Evolutionary conservation across 495 filamentous ascomycete genomes (phyloP), one percentile per base, ranked within the genome.

Genomic region (Clohesyomyces aquaticus): DNA sequence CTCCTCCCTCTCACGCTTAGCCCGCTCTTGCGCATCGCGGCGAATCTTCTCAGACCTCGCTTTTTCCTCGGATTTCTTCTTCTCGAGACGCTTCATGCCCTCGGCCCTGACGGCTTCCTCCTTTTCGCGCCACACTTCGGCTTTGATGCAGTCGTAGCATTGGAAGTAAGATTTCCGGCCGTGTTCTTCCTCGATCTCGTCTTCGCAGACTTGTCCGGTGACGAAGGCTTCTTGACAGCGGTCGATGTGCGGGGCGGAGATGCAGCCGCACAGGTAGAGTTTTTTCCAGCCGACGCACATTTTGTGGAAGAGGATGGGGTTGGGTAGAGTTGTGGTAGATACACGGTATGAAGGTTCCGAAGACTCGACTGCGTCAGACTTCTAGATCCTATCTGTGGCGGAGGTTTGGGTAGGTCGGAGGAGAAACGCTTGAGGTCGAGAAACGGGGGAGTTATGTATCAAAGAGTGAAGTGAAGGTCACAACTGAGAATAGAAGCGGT

Each of bases 201-300:
- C 23, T 1, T 27, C 3, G 54, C 61, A 65, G 16, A 19, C 3
- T 3, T n/a, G 6, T 12, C 25, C 4, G 11, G 28, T 8, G 27
- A 29, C 3, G 18, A 26, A 19, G 45, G 27, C 43, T 1, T 21
- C 4, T 19, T 19, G 51, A 54, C 61, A 65, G 3, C 11, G 14
- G 4, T 57, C 25, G n/a, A 57, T 25, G 61, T 51, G 50, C 41
- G 56, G 2, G 43, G 23, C 43, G 3, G 61, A 65, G 43, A 25
- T 0, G 54, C 54, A 59, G 45, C 21, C 29, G 54, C 61, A 65
- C 29, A 32, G 41, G 54, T 58, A 41, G 19, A 11, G 14, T 46
- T 65, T 65, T 4, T 25, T 16, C 43, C 47, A 65, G 61, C 56
- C 56, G 53, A 42, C 27, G 46, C 61, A 65, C 61, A 65, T 65